Percentiles rank a stretch among this genome's conserved stretches.
Conservation (phyloP, 2,329 filamentous ascomycete genomes). For the Peltaster fructicola region DNA sequence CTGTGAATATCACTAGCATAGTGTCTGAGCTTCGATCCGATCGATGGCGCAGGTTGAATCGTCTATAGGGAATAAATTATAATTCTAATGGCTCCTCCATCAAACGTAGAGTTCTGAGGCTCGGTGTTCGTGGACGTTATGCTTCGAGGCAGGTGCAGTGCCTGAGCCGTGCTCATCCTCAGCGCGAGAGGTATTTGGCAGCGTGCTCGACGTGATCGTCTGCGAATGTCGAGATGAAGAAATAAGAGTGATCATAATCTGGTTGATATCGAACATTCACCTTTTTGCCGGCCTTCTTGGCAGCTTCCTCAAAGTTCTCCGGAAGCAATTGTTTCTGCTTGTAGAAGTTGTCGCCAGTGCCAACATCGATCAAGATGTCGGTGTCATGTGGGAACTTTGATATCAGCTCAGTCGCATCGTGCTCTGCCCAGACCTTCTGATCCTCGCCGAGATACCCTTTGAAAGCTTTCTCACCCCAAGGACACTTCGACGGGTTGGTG, state of each 20-base stretch:
- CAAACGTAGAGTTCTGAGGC: no score
- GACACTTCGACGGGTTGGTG: constrained; percentile 64
- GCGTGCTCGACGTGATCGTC: constrained; percentile 85
- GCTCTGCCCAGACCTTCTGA: constrained; percentile 63
- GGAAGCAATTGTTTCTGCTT: constrained; percentile 82
- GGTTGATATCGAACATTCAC: constrained; percentile 69
- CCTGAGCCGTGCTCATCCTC: no score
- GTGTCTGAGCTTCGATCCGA: no score
- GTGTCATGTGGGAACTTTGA: constrained; percentile 55
- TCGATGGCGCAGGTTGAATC: no score
- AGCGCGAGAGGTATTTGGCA: constrained; percentile 79
- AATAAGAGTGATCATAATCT: constrained; percentile 95
- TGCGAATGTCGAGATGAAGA: constrained; percentile 79
- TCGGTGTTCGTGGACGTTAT: no score
- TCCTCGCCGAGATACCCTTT: constrained; percentile 67
- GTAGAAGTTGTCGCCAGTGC: constrained; percentile 91
- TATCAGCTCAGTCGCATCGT: constrained; percentile 84
- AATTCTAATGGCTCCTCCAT: no score
- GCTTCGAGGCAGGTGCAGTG: no score
- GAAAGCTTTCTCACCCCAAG: constrained; percentile 95
- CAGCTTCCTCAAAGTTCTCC: constrained; percentile 75
- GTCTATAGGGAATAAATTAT: no score
- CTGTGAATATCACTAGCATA: no score
- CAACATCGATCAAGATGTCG: constrained; percentile 75
- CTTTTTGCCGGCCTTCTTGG: constrained; percentile 55